Evolutionary conservation across 129 eudicot species (phyloP), one percentile per base, ranked within the genome.

Genomic region (Artemisia argyi): DNA sequence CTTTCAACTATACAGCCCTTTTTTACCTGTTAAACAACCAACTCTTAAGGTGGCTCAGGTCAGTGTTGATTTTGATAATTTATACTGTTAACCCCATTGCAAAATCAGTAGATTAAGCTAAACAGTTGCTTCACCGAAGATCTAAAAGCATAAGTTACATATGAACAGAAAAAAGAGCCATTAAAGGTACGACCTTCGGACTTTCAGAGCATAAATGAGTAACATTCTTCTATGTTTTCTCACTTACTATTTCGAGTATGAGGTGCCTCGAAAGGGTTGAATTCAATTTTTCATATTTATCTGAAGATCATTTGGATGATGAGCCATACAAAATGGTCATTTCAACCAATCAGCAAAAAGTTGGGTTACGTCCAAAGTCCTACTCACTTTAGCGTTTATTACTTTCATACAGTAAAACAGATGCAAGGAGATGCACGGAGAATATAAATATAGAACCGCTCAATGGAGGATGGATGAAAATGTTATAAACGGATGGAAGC

Each of bases 151-250:
- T 19, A n/a, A 18, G 26, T 44, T 66, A 22, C 32, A 66, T 66
- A 66, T 22, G 6, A 24, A 66, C 59, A 22, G 42, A 47, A 66
- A 5, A 39, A 20, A 66, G 44, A 49, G 44, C 12, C 9, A 19
- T 1, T 47, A 1, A 20, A 19, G 30, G 72, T 66, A 39, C 15
- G 44, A 48, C 13, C 14, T 24, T 57, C 3, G 15, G 72, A 18
- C 13, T 68, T 68, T 51, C 17, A 68, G 53, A 68, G 61, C 73
- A 68, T 28, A 14, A 68, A 1, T 52, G 44, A 8, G 5, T 28
- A 13, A 28, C 26, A 32, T 26, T 68, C 14, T 12, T 46, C 10
- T 10, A 65, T 5, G 26, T 68, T 50, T 22, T 67, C 24, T 6
- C 13, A 50, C 58, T 66, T 47, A 16, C 56, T 47, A 17, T 5